Base-by-base conservation (phyloP, 108 stramenopile genomes). In the Nitzschia palea region DNA sequence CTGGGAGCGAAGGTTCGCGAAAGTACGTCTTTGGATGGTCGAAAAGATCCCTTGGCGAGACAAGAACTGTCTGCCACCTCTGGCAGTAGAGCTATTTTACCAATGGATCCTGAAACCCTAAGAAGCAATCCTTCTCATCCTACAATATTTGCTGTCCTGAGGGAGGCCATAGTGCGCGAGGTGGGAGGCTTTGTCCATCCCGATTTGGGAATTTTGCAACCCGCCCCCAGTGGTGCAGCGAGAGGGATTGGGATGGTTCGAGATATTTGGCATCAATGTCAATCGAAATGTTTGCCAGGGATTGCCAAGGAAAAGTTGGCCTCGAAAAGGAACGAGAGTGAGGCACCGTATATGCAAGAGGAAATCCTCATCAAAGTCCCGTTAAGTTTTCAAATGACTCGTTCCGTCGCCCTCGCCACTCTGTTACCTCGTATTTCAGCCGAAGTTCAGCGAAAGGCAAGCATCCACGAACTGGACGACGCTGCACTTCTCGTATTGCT, bases 181-280 rank as follows among this genome's bases (percentile, higher is more conserved):
- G 73, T 80, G 22, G 78, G 77, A 18, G 92, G 92, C 43, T 94
- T 68, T 65, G 92, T 94, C 2, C 89, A 94, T 69, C 89, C 92
- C 17, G 92, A 94, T 71, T 68, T 94, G 52, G 92, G 92, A 2
- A 72, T 94, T 29, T 54, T 90, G 29, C 54, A 80, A 18, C 89
- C 92, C 17, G 92, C 92, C 9, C 92, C 92, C 20, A 79, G 45
- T 48, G 90, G 92, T 25, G 87, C 92, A 12, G 67, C 74, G 4
- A 71, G 92, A 10, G 92, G 92, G 0, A 35, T 94, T 17, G 92
- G 89, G 0, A 90, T 94, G 89, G 81, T 94, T 8, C 71, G 75
- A 9, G 75, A 89, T 53, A 43, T 44, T 12, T 90, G 79, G 42
- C 78, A 78, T 36, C 67, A 70, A 34, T 93, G 91, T 73, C 91